Evolutionary conservation across 2,329 filamentous ascomycete species (phyloP).

Genomic region (Grosmannia penicillata): DNA sequence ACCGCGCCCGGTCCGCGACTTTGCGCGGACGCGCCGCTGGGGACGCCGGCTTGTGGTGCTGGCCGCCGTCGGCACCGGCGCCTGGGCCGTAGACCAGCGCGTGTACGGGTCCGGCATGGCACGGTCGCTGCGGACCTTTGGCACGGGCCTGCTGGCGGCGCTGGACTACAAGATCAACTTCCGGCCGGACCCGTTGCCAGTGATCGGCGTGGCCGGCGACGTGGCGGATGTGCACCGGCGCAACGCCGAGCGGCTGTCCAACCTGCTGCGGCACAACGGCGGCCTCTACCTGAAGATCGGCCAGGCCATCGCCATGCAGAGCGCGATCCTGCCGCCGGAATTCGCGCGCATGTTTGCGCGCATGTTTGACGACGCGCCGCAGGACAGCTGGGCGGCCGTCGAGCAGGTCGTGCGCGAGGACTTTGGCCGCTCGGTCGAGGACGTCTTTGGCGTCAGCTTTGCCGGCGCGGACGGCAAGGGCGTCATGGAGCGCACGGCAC

Average conservation of each 20-base stretch:
- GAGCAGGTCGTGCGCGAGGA: conserved; percentile 77
- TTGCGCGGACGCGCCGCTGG: conserved; percentile 58
- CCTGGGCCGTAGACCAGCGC: conserved; percentile 56
- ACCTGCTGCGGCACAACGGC: conserved; percentile 72
- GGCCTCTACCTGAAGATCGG: conserved; percentile 95
- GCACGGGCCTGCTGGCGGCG: conserved; percentile 63
- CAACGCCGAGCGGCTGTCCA: conserved; percentile 69
- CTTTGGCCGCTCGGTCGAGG: conserved; percentile 70
- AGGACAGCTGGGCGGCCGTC: conserved; percentile 77
- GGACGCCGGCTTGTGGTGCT: conserved; percentile 55
- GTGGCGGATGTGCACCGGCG: conserved; percentile 68
- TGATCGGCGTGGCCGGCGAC: conserved; percentile 31
- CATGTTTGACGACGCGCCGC: conserved; percentile 97
- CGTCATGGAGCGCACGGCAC: conserved; percentile 42
- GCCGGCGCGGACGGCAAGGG: conserved; percentile 47
- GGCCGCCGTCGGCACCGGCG: conserved; percentile 39
- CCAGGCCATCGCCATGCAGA: conserved; percentile 97
- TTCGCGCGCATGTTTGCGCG: conserved; percentile 91
- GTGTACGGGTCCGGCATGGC: conserved; percentile 67
- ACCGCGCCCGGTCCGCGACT: conserved; percentile 55
- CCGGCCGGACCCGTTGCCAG: conserved; percentile 52
- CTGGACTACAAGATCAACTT: conserved; percentile 97
- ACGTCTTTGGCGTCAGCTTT: conserved; percentile 87
- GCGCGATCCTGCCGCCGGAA: conserved; percentile 78
- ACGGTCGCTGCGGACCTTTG: conserved; percentile 71